Percentiles rank a stretch among this genome's conserved stretches.
phyloP scores from a whole-genome alignment of 176 grass and related monocot genomes.

The Bolboschoenus planiculmis region DNA sequence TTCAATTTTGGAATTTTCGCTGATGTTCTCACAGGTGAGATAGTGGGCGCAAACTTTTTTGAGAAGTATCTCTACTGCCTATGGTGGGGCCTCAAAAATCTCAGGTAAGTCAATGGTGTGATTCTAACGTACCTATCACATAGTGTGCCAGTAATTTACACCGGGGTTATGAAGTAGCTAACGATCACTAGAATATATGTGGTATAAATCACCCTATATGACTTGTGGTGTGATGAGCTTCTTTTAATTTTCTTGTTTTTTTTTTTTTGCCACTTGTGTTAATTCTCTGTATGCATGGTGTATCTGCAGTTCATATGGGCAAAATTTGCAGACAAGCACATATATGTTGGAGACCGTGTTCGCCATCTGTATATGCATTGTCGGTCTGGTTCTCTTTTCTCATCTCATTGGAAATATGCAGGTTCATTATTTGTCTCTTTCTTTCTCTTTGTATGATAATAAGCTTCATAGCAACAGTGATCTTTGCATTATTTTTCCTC shows the following conservation, averaged over 20 bases:
- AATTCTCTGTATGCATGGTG: constrained; percentile 1
- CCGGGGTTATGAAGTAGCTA: not conserved
- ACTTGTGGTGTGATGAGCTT: not conserved
- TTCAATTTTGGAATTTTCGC: constrained; percentile 68
- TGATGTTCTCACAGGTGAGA: constrained; percentile 51
- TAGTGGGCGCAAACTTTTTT: constrained; percentile 33
- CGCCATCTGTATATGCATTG: constrained; percentile 82
- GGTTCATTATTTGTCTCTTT: constrained; percentile 31
- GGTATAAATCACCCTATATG: not conserved
- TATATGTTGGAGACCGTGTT: constrained; percentile 73
- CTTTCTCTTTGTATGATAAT: not conserved
- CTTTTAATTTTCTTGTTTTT: not conserved
- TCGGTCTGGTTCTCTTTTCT: constrained; percentile 92
- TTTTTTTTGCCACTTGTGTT: not conserved
- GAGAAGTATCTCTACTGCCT: constrained; percentile 98
- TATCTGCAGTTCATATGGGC: constrained; percentile 70
- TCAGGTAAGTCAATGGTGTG: constrained; percentile 41
- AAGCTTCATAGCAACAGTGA: not conserved
- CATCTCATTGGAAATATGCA: constrained; percentile 99
- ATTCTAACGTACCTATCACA: not conserved
- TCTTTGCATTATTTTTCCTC: not conserved
- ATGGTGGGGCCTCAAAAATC: constrained; percentile 87
- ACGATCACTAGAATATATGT: not conserved
- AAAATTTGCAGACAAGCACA: constrained; percentile 77
- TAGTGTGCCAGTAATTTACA: not conserved